Base-by-base conservation (phyloP, 2,329 filamentous ascomycete species). In the Malbranchea cinnamomea region DNA sequence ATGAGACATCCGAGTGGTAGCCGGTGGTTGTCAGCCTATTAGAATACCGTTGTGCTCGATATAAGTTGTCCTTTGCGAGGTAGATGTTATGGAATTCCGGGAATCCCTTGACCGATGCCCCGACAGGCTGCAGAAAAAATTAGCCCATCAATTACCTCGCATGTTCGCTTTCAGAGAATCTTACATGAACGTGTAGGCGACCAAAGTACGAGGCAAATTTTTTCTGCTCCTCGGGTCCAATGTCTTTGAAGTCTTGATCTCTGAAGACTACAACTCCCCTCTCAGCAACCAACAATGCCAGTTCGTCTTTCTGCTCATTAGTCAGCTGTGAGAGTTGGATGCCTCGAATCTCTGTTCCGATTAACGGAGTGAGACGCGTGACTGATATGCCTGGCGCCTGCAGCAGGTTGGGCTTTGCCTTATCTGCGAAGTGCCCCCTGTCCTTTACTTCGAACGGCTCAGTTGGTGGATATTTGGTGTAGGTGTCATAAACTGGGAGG, bases 301-400 rank as follows among this genome's bases (percentile, higher is more conserved):
- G 55, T 45, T 77, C 71, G 40, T 77, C 71, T 19, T 62, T 63
- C 43, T 76, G 71, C 46, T 65, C 56, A 23, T 65, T 47, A 0
- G 62, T 73, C 2, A 77, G 54, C 31, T 75, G 68, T 36, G 73
- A 74, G 4, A 77, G 52, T 44, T 77, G 71, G 4, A 77, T 39
- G 0, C 72, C 71, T 16, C 69, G 65, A 26, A 77, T 71, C 44
- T 77, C 71, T 0, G 72, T 76, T 3, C 72, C 70, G 35, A 76
- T 74, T 41, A 75, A 61, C 0, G 57, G 52, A 1, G 72, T 75
- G 26, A 79, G 53, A 34, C 40, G 32, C n/a, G 24, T 26, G 21
- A 44, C 32, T n/a, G 23, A 16, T 6, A 32, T 28, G 26, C 37
- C 37, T 10, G 39, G 47, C 26, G 49, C 39, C 6, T 41, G 41